These are phyloP conservation scores for Baorangia bicolor DNA, from an alignment of 768 basidiomycete species.

Conservation along the genomic window DNA sequence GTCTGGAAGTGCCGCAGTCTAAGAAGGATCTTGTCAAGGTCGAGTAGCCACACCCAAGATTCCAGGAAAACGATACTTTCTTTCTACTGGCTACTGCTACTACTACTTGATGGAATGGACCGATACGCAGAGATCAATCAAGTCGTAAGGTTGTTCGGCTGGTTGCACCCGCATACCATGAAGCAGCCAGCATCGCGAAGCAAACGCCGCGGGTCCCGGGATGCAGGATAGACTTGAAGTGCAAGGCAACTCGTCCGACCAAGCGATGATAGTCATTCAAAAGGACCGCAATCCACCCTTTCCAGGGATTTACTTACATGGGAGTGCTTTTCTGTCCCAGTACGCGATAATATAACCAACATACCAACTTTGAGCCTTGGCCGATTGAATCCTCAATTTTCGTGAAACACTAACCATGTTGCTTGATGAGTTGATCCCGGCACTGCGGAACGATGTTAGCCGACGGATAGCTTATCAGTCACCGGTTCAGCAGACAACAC, in stretches of 20 bases:
- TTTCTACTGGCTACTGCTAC: too few species aligned
- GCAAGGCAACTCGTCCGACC: background rate
- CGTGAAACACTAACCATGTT: constrained; percentile 2
- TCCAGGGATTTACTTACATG: background rate
- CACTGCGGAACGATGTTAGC: background rate
- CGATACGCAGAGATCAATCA: background rate
- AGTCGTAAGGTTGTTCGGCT: background rate
- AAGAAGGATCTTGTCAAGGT: background rate
- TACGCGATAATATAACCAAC: background rate
- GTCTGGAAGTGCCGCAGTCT: background rate
- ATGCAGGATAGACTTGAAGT: background rate
- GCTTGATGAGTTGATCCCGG: constrained; percentile 1
- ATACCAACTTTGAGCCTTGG: background rate
- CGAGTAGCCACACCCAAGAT: background rate
- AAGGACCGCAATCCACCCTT: background rate
- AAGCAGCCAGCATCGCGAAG: too few species aligned
- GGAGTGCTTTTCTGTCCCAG: background rate
- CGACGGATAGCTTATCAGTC: constrained; percentile 8
- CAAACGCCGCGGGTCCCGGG: background rate
- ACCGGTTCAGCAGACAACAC: background rate
- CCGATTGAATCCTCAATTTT: background rate
- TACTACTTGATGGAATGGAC: background rate
- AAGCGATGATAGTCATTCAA: background rate
- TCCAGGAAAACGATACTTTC: background rate
- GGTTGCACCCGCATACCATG: background rate